Evolutionary conservation across 805 yeast genomes (phyloP).

Genomic region (Candida ulmi): DNA sequence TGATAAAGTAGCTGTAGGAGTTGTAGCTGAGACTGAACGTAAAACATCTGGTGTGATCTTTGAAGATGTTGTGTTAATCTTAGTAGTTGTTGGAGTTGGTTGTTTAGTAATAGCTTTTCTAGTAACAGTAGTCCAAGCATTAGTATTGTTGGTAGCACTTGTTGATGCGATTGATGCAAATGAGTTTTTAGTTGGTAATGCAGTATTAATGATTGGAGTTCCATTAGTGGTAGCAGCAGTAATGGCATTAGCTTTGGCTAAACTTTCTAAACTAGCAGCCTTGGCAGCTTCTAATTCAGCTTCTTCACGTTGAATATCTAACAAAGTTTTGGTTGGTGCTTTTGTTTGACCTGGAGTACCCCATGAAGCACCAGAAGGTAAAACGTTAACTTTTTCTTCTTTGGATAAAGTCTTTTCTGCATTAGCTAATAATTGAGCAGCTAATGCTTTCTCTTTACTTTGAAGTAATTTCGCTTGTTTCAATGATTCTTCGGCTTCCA

Average conservation of each 20-base stretch:
- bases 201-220: conserved; percentile 8
- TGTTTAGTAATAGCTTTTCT: conserved; percentile 11
- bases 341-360: conserved; percentile 23
- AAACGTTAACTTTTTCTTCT: conserved; percentile 17
- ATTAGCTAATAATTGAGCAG: conserved; percentile 17
- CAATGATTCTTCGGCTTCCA: conserved; percentile 40
- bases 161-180: conserved; percentile 21
- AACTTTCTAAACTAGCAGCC: conserved; percentile 20
- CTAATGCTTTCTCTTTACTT: conserved; percentile 15
- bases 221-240: neutral
- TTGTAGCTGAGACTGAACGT: conserved; percentile 31
- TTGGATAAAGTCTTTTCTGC: conserved; percentile 14
- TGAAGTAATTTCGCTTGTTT: conserved; percentile 33
- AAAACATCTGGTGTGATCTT: conserved; percentile 28
- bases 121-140: conserved; percentile 37
- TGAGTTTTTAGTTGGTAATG: conserved; percentile 8
- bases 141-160: conserved; percentile 2
- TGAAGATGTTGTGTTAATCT: conserved; percentile 9
- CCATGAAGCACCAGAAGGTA: conserved; percentile 34
- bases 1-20: conserved; percentile 8
- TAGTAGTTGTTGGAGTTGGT: conserved; percentile 6
- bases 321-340: conserved; percentile 43
- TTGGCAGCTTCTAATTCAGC: conserved; percentile 28
- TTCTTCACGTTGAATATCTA: conserved; percentile 60
- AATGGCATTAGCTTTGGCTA: conserved; percentile 3